Evolutionary conservation across 352 stramenopile species (phyloP).

Genomic region (Phytophthora sansomeana): DNA sequence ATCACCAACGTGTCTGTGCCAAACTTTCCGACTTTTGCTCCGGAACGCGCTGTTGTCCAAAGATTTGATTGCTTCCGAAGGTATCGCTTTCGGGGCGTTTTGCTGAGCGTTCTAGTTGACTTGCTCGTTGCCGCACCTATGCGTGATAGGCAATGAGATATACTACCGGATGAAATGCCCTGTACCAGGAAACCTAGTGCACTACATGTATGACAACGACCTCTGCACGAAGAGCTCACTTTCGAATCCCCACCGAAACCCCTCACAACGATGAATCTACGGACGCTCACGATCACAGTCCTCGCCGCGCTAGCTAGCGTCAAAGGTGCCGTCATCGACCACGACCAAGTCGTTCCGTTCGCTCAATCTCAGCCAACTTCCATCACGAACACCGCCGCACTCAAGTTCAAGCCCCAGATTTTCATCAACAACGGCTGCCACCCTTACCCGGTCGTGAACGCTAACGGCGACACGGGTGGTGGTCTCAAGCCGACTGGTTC

Average conservation of each 20-base stretch:
- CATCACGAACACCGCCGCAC: conserved; percentile 19
- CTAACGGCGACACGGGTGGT: conserved; percentile 18
- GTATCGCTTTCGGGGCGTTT: background rate
- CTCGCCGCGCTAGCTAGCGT: background rate
- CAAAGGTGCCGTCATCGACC: conserved; percentile 8
- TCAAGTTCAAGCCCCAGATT: conserved; percentile 43
- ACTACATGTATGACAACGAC: background rate
- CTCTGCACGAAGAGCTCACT: background rate
- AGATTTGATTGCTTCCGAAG: background rate
- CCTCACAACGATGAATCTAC: conserved; percentile 15
- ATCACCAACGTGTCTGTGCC: background rate
- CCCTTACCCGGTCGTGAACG: conserved; percentile 42
- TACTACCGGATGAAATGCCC: too few relatives aligned
- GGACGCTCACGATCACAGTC: conserved; percentile 1
- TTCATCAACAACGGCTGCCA: conserved; percentile 44
- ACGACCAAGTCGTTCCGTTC: conserved; percentile 37
- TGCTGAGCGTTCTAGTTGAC: background rate
- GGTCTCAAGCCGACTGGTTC: conserved; percentile 31
- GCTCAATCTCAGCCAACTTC: conserved; percentile 19
- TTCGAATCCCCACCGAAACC: background rate
- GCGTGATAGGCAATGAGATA: too few relatives aligned
- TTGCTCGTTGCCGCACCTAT: too few relatives aligned
- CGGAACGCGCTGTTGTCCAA: background rate
- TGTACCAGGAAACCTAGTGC: background rate
- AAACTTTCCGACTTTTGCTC: background rate